Evolutionary conservation across 2,329 filamentous ascomycete genomes (phyloP).

Genomic region (Amylocarpus encephaloides): DNA sequence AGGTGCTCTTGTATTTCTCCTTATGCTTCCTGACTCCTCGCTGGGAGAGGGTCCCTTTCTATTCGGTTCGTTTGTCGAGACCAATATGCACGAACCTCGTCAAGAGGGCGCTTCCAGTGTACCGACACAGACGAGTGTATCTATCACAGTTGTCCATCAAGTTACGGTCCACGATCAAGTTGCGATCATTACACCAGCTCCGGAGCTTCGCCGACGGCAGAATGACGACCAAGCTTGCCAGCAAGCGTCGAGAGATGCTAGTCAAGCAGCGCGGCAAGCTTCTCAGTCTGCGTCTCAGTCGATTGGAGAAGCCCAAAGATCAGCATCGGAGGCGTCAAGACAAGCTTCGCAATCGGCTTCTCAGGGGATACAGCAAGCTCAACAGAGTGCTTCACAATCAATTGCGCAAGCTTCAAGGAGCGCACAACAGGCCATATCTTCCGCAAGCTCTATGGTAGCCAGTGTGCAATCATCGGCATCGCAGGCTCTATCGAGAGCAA

Average conservation of each 20-base stretch:
- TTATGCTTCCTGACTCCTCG: conserved; percentile 20
- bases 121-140: not conserved
- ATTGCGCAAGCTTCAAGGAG: conserved; percentile 24
- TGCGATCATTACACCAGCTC: conserved; percentile 22
- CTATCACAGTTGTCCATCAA: conserved; percentile 7
- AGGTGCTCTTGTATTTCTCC: conserved; percentile 5
- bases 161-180: conserved; percentile 14
- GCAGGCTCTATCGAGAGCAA: conserved; percentile 20
- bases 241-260: conserved; percentile 13
- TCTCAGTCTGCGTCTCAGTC: conserved; percentile 23
- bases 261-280: conserved; percentile 6
- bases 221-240: conserved; percentile 11
- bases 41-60: conserved; percentile 20
- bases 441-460: conserved; percentile 20
- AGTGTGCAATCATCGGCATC: conserved; percentile 22
- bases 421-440: conserved; percentile 19
- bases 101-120: not conserved
- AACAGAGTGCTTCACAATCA: conserved; percentile 19
- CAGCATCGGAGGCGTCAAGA: conserved; percentile 2
- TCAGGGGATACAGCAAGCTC: conserved; percentile 21
- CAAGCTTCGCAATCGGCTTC: conserved; percentile 21
- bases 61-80: conserved; percentile 14
- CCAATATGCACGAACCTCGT: conserved; percentile 14
- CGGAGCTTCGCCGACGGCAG: conserved; percentile 23
- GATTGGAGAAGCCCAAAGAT: conserved; percentile 11